Conservation (phyloP, 495 filamentous ascomycete species). For the Lindgomyces ingoldianus region DNA sequence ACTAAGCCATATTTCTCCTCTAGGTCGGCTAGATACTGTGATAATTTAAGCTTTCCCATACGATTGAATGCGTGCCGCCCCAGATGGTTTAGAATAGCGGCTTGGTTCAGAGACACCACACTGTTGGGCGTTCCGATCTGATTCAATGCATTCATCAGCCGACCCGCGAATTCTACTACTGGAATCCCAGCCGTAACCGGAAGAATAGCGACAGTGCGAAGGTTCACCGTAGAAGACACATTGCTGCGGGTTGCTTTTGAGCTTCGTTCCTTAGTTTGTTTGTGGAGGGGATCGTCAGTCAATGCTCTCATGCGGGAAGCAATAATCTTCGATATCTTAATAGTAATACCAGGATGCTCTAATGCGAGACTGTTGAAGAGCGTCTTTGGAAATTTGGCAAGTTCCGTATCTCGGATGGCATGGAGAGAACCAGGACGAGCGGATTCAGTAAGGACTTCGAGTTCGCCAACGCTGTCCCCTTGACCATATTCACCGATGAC, state of each 20-base stretch:
- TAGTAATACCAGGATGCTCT: conserved; percentile 96
- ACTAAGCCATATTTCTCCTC: conserved; percentile 97
- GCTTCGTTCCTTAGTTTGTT: conserved; percentile 50
- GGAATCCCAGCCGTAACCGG: conserved; percentile 90
- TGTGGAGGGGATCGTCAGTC: conserved; percentile 75
- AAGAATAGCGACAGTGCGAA: conserved; percentile 88
- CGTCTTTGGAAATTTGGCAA: conserved; percentile 93
- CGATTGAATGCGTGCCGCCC: conserved; percentile 94
- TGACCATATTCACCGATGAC: conserved; percentile 94
- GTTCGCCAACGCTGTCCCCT: conserved; percentile 93
- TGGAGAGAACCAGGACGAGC: conserved; percentile 84
- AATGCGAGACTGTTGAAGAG: conserved; percentile 96
- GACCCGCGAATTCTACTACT: conserved; percentile 89
- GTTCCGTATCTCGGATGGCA: conserved; percentile 93
- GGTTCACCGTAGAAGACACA: conserved; percentile 82
- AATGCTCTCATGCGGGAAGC: conserved; percentile 89
- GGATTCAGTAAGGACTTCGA: conserved; percentile 96
- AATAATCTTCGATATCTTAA: conserved; percentile 98
- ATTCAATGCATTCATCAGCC: conserved; percentile 80
- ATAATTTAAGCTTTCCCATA: conserved; percentile 95
- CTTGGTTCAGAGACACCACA: conserved; percentile 89
- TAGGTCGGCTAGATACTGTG: conserved; percentile 93
- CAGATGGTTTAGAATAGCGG: conserved; percentile 89
- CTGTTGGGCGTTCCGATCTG: conserved; percentile 88
- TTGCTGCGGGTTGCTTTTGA: conserved; percentile 62